Conservation (phyloP, 768 basidiomycete genomes). For the Boletus rex-veris region DNA sequence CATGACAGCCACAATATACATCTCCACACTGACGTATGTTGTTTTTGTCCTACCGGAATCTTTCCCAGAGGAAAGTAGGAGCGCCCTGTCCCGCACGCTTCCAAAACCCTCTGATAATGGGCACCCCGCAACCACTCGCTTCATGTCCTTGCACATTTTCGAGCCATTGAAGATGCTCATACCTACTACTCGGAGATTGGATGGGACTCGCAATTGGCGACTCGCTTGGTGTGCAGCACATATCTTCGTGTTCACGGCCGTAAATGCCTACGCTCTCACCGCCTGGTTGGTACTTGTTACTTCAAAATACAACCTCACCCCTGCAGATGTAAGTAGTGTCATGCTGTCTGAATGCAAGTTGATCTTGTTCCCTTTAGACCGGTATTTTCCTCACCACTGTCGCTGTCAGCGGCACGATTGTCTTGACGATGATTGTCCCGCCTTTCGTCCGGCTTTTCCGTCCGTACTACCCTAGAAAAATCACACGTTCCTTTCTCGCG, state of each 20-base stretch:
- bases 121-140: not conserved
- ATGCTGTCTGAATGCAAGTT: not conserved
- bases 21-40: constrained; percentile 17
- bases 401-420: constrained; percentile 11
- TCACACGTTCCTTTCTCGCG: not conserved
- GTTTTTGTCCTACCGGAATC: constrained; percentile 29
- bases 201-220: constrained; percentile 28
- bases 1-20: constrained; percentile 10
- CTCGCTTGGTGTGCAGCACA: constrained; percentile 29
- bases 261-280: constrained; percentile 2
- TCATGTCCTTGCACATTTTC: constrained; percentile 7
- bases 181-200: constrained; percentile 16
- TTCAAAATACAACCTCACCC: constrained; percentile 25
- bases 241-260: constrained; percentile 17
- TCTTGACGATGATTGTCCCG: constrained; percentile 20
- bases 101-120: not conserved
- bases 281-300: constrained; percentile 24
- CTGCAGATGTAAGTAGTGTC: constrained; percentile 20
- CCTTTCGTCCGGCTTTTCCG: constrained; percentile 23
- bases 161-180: constrained; percentile 24
- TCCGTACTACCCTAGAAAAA: constrained; percentile 17
- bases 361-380: constrained; percentile 16
- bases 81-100: constrained; percentile 8
- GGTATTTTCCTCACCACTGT: constrained; percentile 23
- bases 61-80: constrained; percentile 23